Evolutionary conservation across 805 yeast species (phyloP).

Genomic region (Monosporozyma yasuniensis): DNA sequence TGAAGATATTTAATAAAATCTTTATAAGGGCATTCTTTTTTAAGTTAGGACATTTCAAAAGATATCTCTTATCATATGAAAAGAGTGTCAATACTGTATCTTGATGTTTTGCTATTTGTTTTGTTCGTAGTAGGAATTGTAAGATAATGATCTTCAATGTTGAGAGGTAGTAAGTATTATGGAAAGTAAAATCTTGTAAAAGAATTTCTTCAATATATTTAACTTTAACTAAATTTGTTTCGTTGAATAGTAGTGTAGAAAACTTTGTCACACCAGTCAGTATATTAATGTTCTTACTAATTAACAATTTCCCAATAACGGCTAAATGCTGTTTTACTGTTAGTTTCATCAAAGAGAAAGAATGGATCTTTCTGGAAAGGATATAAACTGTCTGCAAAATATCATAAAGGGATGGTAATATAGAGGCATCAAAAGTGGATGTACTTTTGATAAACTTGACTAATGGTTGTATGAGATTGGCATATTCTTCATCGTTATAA

Average conservation of each 20-base stretch:
- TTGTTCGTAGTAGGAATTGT: constrained; percentile 21
- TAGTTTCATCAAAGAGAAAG: constrained; percentile 5
- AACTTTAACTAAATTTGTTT: constrained; percentile 12
- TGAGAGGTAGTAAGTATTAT: constrained; percentile 17
- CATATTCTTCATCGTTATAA: neutral
- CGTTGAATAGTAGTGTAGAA: constrained; percentile 18
- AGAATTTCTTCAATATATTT: constrained; percentile 14
- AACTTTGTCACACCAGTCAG: constrained; percentile 10
- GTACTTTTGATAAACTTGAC: neutral
- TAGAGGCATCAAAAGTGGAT: neutral
- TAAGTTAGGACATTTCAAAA: constrained; percentile 12
- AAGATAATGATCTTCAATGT: constrained; percentile 23
- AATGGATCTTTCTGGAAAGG: constrained; percentile 3
- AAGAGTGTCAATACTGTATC: constrained; percentile 15
- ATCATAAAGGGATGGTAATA: neutral
- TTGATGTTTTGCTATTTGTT: constrained; percentile 6
- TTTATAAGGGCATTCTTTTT: constrained; percentile 19
- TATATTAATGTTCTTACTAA: neutral
- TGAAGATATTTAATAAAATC: constrained; percentile 18
- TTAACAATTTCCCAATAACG: constrained; percentile 15
- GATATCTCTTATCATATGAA: constrained; percentile 20
- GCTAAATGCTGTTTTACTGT: constrained; percentile 19
- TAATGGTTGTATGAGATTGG: neutral
- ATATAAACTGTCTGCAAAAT: neutral
- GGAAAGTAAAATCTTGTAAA: constrained; percentile 17